phyloP scores from a whole-genome alignment of 306 rosid species.

The Rosa lucieae region DNA sequence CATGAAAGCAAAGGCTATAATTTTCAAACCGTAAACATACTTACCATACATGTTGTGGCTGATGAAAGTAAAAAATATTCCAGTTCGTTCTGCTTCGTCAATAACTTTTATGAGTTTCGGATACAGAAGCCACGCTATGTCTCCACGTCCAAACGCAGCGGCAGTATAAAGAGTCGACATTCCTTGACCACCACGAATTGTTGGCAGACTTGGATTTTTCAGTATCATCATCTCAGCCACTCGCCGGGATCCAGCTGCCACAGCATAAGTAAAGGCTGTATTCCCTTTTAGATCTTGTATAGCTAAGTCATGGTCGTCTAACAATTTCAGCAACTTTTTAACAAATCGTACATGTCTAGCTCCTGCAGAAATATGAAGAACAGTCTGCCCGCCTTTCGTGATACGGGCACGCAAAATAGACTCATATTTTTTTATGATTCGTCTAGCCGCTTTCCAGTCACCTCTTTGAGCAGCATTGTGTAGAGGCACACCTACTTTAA shows the following conservation, averaged over 20 bases:
- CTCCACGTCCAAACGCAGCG: not conserved
- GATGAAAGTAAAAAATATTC: conserved; percentile 2
- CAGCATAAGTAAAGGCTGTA: conserved; percentile 13
- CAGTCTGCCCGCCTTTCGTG: not conserved
- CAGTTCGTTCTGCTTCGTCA: not conserved
- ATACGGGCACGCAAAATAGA: not conserved
- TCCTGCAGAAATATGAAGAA: conserved; percentile 11
- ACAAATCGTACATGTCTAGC: conserved; percentile 2
- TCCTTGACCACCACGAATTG: not conserved
- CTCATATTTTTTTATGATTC: not conserved
- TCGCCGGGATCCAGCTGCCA: not conserved
- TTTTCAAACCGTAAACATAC: too few species aligned
- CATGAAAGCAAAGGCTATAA: too few species aligned
- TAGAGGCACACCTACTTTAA: too few species aligned
- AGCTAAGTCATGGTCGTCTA: not conserved
- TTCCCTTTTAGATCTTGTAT: not conserved
- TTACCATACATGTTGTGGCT: not conserved
- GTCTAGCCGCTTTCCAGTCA: not conserved
- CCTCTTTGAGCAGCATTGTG: not conserved
- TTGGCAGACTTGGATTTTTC: not conserved
- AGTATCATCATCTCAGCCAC: conserved; percentile 20
- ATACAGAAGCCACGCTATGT: not conserved
- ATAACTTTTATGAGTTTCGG: not conserved
- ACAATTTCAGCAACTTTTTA: not conserved
- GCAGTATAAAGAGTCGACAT: conserved; percentile 12